Evolutionary conservation across 2,329 filamentous ascomycete genomes (phyloP).

Genomic region (Pyricularia pennisetigena): DNA sequence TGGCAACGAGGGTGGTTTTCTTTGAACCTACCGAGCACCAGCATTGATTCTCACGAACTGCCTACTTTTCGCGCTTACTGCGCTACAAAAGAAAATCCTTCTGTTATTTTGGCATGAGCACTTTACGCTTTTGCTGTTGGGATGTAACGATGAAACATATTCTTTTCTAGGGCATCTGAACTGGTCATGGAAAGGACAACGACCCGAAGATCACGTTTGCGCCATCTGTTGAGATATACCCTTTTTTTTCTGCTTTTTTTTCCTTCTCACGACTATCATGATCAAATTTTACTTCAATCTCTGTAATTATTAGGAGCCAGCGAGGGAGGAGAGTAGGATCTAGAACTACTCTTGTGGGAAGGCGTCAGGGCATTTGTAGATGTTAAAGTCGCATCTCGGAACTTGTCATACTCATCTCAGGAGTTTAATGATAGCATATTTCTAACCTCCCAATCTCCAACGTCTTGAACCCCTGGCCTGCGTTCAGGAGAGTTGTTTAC

Average conservation of each 20-base stretch:
- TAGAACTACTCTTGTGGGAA: not conserved
- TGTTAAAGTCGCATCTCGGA: not conserved
- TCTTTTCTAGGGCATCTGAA: not conserved
- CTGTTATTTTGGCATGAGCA: not conserved
- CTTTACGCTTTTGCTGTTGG: not conserved
- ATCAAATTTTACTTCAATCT: not conserved
- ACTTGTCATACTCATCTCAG: not conserved
- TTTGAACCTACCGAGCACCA: constrained; percentile 23
- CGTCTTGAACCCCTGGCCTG: no score
- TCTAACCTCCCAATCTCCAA: not conserved
- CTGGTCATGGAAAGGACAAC: not conserved
- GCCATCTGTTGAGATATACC: constrained; percentile 3
- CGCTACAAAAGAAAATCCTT: no score
- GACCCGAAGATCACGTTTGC: not conserved
- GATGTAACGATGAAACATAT: not conserved
- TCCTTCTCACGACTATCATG: not conserved
- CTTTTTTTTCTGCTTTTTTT: not conserved
- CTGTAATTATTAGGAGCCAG: not conserved
- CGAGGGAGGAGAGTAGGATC: not conserved
- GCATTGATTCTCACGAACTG: not conserved
- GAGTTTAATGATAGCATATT: not conserved
- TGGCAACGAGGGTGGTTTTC: constrained; percentile 41
- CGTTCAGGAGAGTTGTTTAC: not conserved
- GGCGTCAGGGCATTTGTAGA: not conserved
- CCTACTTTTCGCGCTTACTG: not conserved